Conservation (phyloP, 306 rosid species). For the Lathyrus tuberosus region DNA sequence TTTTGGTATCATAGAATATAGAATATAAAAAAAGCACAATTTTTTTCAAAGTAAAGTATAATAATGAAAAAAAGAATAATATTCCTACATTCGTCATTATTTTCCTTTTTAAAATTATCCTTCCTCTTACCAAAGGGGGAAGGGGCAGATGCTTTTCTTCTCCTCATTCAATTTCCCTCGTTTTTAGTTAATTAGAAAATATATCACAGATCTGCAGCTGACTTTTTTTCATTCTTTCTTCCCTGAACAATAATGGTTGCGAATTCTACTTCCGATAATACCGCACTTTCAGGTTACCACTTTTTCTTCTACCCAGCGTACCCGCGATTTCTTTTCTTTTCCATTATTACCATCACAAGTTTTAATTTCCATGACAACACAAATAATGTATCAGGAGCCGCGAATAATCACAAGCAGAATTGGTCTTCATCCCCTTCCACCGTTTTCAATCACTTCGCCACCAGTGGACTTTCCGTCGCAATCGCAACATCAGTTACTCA, state of each 20-base stretch:
- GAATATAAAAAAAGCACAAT: no score
- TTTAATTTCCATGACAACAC: not conserved
- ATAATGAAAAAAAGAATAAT: no score
- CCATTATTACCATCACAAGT: not conserved
- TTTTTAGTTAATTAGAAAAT: not conserved
- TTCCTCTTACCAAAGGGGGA: not conserved
- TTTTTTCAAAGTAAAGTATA: no score
- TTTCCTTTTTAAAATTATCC: no score
- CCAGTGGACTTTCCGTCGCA: conserved; percentile 87
- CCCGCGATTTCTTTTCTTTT: not conserved
- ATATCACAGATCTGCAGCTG: conserved; percentile 23
- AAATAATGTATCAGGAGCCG: conserved; percentile 42
- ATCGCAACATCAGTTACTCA: conserved; percentile 79
- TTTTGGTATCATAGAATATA: no score
- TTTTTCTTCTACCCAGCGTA: conserved; percentile 7
- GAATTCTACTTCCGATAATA: conserved; percentile 47
- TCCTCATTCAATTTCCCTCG: not conserved
- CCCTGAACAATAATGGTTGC: conserved; percentile 40
- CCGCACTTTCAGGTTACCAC: conserved; percentile 48
- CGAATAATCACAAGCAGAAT: conserved; percentile 50
- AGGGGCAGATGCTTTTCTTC: conserved; percentile 10
- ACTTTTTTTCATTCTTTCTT: not conserved
- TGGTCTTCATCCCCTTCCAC: conserved; percentile 70
- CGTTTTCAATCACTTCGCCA: conserved; percentile 67
- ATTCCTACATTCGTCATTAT: no score